A percentile compares a stretch with the other conserved stretches of the same genome.
phyloP scores from a whole-genome alignment of 192 early-diverging fungal species.

The Entomortierella chlamydospora region DNA sequence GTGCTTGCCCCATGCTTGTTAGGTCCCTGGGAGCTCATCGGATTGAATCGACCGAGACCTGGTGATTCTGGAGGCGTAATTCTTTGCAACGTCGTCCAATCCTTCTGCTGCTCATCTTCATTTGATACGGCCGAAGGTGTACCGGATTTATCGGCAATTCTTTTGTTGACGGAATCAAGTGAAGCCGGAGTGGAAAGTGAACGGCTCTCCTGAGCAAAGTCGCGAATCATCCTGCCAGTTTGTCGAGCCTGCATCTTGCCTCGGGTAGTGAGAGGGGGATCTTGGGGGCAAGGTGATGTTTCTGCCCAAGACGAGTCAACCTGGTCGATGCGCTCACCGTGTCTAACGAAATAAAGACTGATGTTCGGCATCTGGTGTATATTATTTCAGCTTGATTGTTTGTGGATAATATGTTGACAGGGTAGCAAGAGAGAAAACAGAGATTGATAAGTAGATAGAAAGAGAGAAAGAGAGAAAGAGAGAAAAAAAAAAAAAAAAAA shows the following conservation, averaged over 20 bases:
- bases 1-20: not conserved
- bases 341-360: conserved; percentile 51
- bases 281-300: conserved; percentile 52
- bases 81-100: conserved; percentile 19
- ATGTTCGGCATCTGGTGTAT: conserved; percentile 25
- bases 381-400: not conserved
- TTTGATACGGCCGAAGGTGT: too few relatives aligned
- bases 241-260: conserved; percentile 46
- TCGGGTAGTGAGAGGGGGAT: conserved; percentile 48
- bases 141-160: not conserved
- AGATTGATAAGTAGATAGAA: too few relatives aligned
- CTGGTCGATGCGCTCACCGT: conserved; percentile 55
- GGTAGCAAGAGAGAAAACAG: too few relatives aligned
- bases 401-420: not conserved
- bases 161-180: not conserved
- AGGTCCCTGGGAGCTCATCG: not conserved
- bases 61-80: conserved; percentile 45
- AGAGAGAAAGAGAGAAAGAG: too few relatives aligned
- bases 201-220: conserved; percentile 31
- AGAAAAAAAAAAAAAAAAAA: too few relatives aligned
- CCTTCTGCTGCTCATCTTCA: not conserved
- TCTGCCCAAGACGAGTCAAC: conserved; percentile 39
- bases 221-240: conserved; percentile 40
- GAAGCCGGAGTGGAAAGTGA: not conserved
- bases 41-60: not conserved